Evolutionary conservation across 169 alveolate genomes (phyloP), one percentile per base, ranked within the genome.

Genomic region (Theileria annulata): DNA sequence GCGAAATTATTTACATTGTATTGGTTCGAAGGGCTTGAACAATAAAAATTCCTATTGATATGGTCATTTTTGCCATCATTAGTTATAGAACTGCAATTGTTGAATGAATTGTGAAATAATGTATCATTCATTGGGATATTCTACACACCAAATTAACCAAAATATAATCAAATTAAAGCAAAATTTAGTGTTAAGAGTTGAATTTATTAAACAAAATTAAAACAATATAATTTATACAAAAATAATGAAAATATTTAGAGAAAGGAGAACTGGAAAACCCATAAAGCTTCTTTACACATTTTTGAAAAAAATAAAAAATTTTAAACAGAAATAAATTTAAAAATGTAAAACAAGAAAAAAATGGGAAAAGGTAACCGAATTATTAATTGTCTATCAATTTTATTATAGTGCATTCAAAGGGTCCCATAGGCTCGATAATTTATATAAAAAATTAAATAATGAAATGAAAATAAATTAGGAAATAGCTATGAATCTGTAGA

Each of bases 401-500:
- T 21, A 54, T 54, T 54, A 54, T 54, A 54, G 63, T 54, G 63
- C 63, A 54, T 21, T 6, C 30, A 12, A 15, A 17, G 21, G 27
- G 27, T 21, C 27, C 27, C 4, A 54, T 12, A 54, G 21, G 27
- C 63, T 54, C 3, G 8, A 21, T 54, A 12, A 21, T 54, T 3
- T 12, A 54, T 54, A 17, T 35, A 35, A 35, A 35, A 35, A 8
- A 8, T 35, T 35, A 35, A 35, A 8, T 5, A 35, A 8, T 35
- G 8, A 35, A 35, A 35, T 35, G 47, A 35, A 35, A 35, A 35
- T 60, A 23, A 60, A 60, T 23, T 12, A 13, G 37, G 21, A 13
- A 12, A 13, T 28, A 68, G 69, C 76, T 56, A 84, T 2, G 87
- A 75, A 42, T 84, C 90, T 0, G 90, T 77, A 10, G 90, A 84